A percentile compares a stretch with the other conserved stretches of the same genome.
phyloP scores from a whole-genome alignment of 31 red algal species.

The Odonthalia washingtoniensis region DNA sequence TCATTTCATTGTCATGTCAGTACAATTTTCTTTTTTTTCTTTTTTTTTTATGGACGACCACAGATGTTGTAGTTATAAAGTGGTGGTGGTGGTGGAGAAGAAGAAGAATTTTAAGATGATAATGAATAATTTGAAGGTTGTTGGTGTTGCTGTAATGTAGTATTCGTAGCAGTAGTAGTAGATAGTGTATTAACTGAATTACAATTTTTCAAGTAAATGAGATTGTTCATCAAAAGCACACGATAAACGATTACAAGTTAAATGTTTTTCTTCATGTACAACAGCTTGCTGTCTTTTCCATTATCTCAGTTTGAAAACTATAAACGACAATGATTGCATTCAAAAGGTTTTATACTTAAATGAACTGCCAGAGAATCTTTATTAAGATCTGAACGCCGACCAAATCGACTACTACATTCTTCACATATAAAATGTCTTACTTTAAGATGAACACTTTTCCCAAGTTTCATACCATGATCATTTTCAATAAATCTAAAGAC shows the following conservation, averaged over 20 bases:
- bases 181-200: conserved; percentile 69
- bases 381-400: conserved; percentile 68
- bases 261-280: conserved; percentile 79
- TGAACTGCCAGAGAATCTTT: conserved; percentile 73
- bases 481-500: conserved; percentile 55
- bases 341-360: conserved; percentile 72
- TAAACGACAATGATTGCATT: conserved; percentile 70
- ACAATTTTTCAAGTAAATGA: conserved; percentile 69
- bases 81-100: no score
- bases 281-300: conserved; percentile 69
- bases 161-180: no score
- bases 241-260: conserved; percentile 8
- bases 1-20: no score
- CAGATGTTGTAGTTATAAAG: no score
- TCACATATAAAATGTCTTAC: conserved; percentile 46
- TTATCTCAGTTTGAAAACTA: conserved; percentile 73
- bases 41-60: no score
- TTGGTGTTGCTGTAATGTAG: no score
- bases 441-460: conserved; percentile 41
- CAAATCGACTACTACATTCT: conserved; percentile 34
- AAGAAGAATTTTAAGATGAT: no score
- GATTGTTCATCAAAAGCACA: conserved; percentile 67
- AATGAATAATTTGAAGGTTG: no score
- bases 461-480: conserved; percentile 57
- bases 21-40: no score